These are phyloP conservation scores for Spirogloea muscicola DNA, from an alignment of 139 green algal genomes.

Conservation along the genomic window DNA sequence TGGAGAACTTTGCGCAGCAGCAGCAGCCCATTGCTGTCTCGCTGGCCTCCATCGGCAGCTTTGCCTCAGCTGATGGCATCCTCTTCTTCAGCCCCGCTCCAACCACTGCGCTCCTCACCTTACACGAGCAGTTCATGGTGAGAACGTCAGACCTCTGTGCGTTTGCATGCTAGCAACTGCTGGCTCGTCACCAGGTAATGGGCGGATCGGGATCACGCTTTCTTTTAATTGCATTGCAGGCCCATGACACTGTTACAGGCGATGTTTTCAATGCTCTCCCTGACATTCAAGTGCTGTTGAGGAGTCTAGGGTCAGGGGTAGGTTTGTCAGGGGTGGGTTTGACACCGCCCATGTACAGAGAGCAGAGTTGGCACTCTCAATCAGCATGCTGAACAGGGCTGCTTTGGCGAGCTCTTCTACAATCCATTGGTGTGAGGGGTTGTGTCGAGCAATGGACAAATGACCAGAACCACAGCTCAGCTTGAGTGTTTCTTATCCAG, in stretches of 20 bases:
- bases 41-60: not conserved
- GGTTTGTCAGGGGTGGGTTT: no score
- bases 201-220: no score
- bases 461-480: not conserved
- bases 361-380: no score
- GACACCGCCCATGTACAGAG: no score
- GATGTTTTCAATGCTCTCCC: no score
- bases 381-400: no score
- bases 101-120: not conserved
- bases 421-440: no score
- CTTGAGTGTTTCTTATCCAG: not conserved
- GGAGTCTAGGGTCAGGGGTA: no score
- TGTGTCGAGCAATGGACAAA: no score
- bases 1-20: conserved; percentile 25
- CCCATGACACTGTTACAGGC: no score
- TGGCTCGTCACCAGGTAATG: not conserved
- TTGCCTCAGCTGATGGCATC: not conserved
- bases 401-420: no score
- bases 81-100: not conserved
- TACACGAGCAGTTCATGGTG: conserved; percentile 9
- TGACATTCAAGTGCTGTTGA: not conserved
- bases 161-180: not conserved
- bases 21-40: conserved; percentile 12
- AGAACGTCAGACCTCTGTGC: not conserved
- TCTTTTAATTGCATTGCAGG: no score